Evolutionary conservation across 1,284 basidiomycete genomes (phyloP).

Genomic region (Ceratobasidium sp.): DNA sequence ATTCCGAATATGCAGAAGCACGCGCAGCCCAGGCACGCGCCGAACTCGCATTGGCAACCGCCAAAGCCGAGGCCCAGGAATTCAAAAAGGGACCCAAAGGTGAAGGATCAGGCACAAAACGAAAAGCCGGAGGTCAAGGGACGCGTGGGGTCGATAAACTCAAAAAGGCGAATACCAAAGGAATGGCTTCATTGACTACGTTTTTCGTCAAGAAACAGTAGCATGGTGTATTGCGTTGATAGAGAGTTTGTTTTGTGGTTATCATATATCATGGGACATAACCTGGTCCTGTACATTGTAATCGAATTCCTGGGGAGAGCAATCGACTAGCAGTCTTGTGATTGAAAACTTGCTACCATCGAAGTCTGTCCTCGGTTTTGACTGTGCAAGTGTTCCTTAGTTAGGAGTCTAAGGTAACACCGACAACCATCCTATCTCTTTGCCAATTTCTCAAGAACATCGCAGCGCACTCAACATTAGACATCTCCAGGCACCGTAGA

Average conservation of each 20-base stretch:
- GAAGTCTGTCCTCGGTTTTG: no score
- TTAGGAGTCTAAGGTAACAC: no score
- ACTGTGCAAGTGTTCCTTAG: no score
- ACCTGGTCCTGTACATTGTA: no score
- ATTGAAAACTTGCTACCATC: no score
- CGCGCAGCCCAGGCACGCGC: constrained; percentile 26
- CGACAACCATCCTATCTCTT: no score
- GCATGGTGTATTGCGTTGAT: neutral
- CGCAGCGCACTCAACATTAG: no score
- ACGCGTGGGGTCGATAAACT: constrained; percentile 78
- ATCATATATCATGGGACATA: no score
- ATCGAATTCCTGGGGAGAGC: no score
- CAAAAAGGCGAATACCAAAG: constrained; percentile 75
- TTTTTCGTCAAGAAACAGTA: constrained; percentile 67
- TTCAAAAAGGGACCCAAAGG: constrained; percentile 45
- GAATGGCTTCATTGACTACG: constrained; percentile 78
- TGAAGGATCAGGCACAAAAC: constrained; percentile 55
- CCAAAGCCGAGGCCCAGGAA: constrained; percentile 49
- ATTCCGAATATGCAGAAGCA: constrained; percentile 4
- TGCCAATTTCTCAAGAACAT: no score
- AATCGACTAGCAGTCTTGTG: no score
- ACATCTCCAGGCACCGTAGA: no score
- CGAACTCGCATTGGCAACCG: constrained; percentile 46
- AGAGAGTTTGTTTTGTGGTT: neutral
- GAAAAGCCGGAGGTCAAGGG: constrained; percentile 62